Evolutionary conservation across 148 eudicot genomes (phyloP), one percentile per base, ranked within the genome.

Genomic region (Dysphania ambrosioides): DNA sequence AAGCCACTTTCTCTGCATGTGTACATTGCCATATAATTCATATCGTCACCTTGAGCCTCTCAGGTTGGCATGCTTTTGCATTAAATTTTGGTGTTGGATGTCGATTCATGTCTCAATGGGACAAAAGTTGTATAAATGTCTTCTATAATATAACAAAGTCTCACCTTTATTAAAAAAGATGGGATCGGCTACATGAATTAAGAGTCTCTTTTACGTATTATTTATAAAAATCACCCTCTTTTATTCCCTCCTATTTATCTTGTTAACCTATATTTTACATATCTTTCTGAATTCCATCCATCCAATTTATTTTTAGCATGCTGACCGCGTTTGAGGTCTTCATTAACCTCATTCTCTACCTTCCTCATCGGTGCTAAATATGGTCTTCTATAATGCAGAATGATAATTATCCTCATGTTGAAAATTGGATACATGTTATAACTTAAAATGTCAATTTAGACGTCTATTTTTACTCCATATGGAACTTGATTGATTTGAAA

Each of bases 61-160:
- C 35, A 18, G 57, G 24, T 13, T 31, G 59, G 78, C 58, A 40
- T 42, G 16, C 19, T 44, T 62, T n/a, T 70, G 64, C 51, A 70
- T 69, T 79, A 31, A 79, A 31, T 63, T 70, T 5, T 63, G 41
- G 34, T 27, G 65, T 79, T 79, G 67, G 66, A 38, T 68, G 61
- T 16, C 23, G 49, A n/a, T 61, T 9, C 42, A 32, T 55, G 49
- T 38, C 34, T 63, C 53, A 13, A 53, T 32, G 65, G 38, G 63
- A 38, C 11, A 32, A 68, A 63, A 27, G 26, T 30, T 29, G 71
- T 32, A 70, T 70, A 75, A 70, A 51, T 74, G 58, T 58, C 30
- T 15, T 53, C 58, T 51, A 30, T 62, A 32, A 29, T 41, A 67
- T 38, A 59, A 11, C 13, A 27, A 61, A 26, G n/a, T n/a, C n/a